Conservation (phyloP, 139 green algal genomes). For the Closterium sp. region DNA sequence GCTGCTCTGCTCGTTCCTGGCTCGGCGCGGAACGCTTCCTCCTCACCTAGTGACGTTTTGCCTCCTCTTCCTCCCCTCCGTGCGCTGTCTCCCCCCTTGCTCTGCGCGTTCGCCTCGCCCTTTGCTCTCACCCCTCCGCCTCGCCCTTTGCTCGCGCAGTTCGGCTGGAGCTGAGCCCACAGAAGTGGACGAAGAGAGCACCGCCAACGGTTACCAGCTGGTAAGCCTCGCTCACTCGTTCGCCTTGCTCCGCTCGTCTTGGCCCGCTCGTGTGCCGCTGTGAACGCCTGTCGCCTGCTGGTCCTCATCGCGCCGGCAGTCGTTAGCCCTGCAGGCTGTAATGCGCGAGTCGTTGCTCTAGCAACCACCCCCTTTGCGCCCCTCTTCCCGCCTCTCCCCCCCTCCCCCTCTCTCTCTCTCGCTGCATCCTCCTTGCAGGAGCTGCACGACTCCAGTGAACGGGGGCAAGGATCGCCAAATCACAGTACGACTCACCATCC, state of each 20-base stretch:
- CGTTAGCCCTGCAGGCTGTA: neutral
- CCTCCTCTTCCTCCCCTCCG: neutral
- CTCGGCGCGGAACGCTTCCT: no score
- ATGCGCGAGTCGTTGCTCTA: no score
- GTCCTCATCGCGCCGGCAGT: neutral
- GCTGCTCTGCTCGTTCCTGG: no score
- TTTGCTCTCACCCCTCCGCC: neutral
- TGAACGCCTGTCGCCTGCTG: no score
- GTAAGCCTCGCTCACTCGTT: neutral
- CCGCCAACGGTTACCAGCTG: slow-evolving; percentile 13
- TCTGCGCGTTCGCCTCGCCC: neutral
- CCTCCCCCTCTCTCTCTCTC: neutral
- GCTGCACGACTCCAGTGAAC: neutral
- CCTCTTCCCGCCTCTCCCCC: neutral
- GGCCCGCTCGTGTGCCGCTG: neutral
- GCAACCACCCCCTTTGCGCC: no score
- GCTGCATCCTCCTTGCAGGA: neutral
- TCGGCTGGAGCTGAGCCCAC: neutral
- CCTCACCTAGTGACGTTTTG: no score
- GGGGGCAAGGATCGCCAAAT: neutral
- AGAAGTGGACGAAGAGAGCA: slow-evolving; percentile 13
- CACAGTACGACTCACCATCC: neutral
- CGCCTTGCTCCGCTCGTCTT: neutral
- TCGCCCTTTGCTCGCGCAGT: neutral
- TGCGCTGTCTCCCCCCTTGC: neutral